phyloP scores from a whole-genome alignment of 208 protist species.

The Angomonas desouzai region DNA sequence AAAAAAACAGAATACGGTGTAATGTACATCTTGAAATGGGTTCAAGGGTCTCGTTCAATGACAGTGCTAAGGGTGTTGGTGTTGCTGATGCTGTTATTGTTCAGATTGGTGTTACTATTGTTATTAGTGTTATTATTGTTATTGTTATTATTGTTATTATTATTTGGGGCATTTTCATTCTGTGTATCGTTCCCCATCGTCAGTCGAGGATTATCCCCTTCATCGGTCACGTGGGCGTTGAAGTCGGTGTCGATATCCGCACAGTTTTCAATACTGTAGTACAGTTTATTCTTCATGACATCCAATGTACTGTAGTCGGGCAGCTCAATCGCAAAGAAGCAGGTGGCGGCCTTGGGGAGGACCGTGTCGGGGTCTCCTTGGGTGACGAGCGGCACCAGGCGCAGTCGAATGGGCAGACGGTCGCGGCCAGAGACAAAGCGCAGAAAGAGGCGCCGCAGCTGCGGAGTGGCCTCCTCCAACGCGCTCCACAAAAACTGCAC shows the following conservation, averaged over 20 bases:
- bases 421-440: slow-evolving; percentile 90
- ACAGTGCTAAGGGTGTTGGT: too few species aligned
- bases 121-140: slow-evolving; percentile 6
- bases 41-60: too few species aligned
- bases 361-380: slow-evolving; percentile 78
- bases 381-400: slow-evolving; percentile 64
- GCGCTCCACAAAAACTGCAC: slow-evolving; percentile 90
- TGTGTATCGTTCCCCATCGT: slow-evolving; percentile 48
- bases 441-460: slow-evolving; percentile 85
- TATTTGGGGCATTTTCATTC: neutral
- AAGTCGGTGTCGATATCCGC: slow-evolving; percentile 94
- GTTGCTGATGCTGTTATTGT: neutral
- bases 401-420: slow-evolving; percentile 84
- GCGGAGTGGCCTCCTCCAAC: slow-evolving; percentile 76
- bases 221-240: slow-evolving; percentile 70
- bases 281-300: slow-evolving; percentile 92
- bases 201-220: slow-evolving; percentile 76
- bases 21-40: too few species aligned
- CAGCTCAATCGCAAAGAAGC: slow-evolving; percentile 95
- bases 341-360: slow-evolving; percentile 92
- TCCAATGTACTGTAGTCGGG: slow-evolving; percentile 93
- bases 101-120: neutral
- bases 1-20: too few species aligned
- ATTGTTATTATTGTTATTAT: slow-evolving; percentile 6
- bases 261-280: slow-evolving; percentile 96